phyloP scores from a whole-genome alignment of 2,329 filamentous ascomycete species.

The Immersiporthe knoxdaviesiana region DNA sequence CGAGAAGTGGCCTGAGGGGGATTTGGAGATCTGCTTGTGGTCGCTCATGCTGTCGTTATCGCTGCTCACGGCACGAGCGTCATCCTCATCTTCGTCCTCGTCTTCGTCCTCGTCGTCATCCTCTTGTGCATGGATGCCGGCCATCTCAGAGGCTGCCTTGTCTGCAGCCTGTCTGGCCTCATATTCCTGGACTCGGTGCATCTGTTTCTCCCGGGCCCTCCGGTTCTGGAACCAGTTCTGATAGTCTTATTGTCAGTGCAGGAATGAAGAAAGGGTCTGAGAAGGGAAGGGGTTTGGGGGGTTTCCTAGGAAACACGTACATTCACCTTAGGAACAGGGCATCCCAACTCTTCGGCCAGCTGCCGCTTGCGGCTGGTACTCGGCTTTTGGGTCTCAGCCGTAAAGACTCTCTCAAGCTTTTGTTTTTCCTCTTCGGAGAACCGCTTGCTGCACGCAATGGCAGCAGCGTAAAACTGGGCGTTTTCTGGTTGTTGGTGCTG shows the following conservation, averaged over 20 bases:
- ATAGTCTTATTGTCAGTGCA: conserved; percentile 37
- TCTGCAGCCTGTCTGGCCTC: conserved; percentile 49
- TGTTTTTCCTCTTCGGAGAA: conserved; percentile 30
- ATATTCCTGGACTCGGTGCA: conserved; percentile 58
- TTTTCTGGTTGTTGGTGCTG: conserved; percentile 6
- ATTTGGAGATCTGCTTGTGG: conserved; percentile 39
- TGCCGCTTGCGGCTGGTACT: conserved; percentile 29
- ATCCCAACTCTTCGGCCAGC: conserved; percentile 28
- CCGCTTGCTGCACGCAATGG: conserved; percentile 29
- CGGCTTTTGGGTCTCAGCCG: conserved; percentile 29
- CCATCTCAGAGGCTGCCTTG: conserved; percentile 41
- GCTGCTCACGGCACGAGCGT: conserved; percentile 33
- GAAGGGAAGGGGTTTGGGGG: too few relatives aligned
- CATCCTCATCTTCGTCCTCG: conserved; percentile 36
- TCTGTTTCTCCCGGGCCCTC: conserved; percentile 67
- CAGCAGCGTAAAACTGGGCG: conserved; percentile 26
- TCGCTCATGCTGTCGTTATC: conserved; percentile 41
- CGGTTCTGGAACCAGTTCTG: conserved; percentile 74
- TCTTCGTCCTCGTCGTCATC: conserved; percentile 36
- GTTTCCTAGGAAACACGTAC: conserved; percentile 20
- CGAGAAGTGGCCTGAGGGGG: conserved; percentile 44
- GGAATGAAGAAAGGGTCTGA: conserved; percentile 2
- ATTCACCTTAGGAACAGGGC: conserved; percentile 29
- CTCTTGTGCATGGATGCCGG: conserved; percentile 33
- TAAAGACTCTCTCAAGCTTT: conserved; percentile 30